These are phyloP conservation scores for Erodium maritimum DNA, from an alignment of 345 rosid species.

Conservation along the genomic window DNA sequence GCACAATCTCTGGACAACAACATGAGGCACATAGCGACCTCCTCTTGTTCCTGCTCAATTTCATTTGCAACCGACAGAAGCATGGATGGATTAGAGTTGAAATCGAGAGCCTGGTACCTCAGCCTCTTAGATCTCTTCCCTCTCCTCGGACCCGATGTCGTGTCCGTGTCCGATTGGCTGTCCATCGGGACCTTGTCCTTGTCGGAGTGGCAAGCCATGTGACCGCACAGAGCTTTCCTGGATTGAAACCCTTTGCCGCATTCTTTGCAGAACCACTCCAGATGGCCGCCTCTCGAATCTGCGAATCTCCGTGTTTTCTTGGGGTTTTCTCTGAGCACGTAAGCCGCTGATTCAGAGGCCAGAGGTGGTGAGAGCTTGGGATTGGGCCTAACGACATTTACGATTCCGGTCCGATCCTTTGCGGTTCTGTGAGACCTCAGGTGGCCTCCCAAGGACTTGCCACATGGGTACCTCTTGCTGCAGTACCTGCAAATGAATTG, in stretches of 20 bases:
- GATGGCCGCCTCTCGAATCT: constrained; percentile 9
- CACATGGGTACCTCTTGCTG: constrained; percentile 61
- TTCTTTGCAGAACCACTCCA: constrained; percentile 35
- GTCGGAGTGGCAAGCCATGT: constrained; percentile 82
- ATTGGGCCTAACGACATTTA: background rate
- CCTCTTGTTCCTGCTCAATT: constrained; percentile 71
- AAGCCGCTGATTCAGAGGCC: constrained; percentile 8
- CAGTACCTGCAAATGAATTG: constrained; percentile 67
- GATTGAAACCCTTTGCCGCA: constrained; percentile 83
- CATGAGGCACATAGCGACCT: constrained; percentile 67
- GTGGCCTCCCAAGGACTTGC: constrained; percentile 86
- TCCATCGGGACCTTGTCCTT: constrained; percentile 49
- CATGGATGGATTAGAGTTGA: too few species aligned
- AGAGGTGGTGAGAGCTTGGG: too few species aligned
- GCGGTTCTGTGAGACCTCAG: constrained; percentile 55
- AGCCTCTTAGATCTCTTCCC: constrained; percentile 52
- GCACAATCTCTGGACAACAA: constrained; percentile 70
- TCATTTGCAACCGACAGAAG: constrained; percentile 53
- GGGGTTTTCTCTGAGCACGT: constrained; percentile 59
- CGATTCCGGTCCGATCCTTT: too few species aligned
- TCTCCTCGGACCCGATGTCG: constrained; percentile 47
- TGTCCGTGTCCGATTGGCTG: constrained; percentile 58
- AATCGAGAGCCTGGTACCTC: constrained; percentile 25
- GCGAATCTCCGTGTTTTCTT: constrained; percentile 44
- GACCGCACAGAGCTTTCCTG: constrained; percentile 82